Evolutionary conservation across 768 basidiomycete species (phyloP), one percentile per base, ranked within the genome.

Genomic region (Pisolithus microcarpus): DNA sequence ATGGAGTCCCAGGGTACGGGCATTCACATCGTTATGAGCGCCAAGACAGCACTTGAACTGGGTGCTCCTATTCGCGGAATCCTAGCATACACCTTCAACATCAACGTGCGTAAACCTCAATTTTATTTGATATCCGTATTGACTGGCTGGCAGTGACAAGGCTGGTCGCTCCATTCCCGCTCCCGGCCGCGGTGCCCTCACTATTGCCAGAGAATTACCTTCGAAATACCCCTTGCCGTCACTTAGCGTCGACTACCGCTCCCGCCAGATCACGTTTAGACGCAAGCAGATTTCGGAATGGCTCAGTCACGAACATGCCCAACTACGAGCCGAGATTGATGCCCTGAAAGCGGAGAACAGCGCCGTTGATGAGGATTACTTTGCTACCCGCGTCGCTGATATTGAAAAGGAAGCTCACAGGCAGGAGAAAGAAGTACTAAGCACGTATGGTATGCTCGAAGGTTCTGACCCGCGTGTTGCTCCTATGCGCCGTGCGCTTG

Each of bases 1-100:
- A 94, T 98, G 95, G 96, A 99, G 68, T 80, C 91, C 19, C 91
- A 91, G 67, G 96, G 96, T 49, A 88, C 90, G 56, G 96, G 96
- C 71, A 90, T 97, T 19, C 95, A 98, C 61, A 85, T 99, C 48
- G 78, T 98, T 55, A 99, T 99, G 96, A 91, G 75, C 58, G 96
- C 96, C 18, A 91, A 86, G 72, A 96, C 94, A 3, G 96, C 96
- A 21, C 73, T 99, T 50, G 90, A 96, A 61, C 82, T 98, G 48
- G 96, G 96, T 52, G 85, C 84, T 34, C 89, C 92, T 18, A 91
- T 99, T 61, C 92, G 91, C 58, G 92, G 90, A 61, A 79, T 99
- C 59, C 78, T 99, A 52, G 93, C 84, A 2, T 98, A 91, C 76
- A 96, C 96, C 2, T n/a, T 93, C 95, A 2, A 99, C 96, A 2